Evolutionary conservation across 2,329 filamentous ascomycete genomes (phyloP), one percentile per base, ranked within the genome.

Genomic region (Colletotrichum sp.): DNA sequence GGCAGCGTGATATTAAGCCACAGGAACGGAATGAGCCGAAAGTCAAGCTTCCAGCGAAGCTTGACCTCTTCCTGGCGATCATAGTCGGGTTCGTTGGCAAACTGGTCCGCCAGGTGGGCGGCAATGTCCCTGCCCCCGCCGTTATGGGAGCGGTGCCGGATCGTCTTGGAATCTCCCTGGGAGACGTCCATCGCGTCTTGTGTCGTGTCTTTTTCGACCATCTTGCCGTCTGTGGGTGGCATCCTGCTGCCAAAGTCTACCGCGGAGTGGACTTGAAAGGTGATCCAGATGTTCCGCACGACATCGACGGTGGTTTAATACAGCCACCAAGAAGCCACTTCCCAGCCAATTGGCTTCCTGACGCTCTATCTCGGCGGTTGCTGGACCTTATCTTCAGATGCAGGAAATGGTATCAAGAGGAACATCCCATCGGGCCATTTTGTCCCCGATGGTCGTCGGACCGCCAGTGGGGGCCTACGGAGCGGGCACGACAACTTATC

Each of bases 1-100:
- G 75, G 78, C 3, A 81, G 64, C 3, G 79, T 80, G 5, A 81
- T 77, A 66, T 81, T 82, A 9, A 52, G 43, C 43, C 43, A 52
- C 6, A 52, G 10, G 4, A 52, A 52, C 3, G 43, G 43, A 13
- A 52, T 52, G 0, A 52, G 43, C 0, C 43, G 43, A 21, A 52
- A 13, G 43, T 52, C 43, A 1, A 52, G n/a, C 43, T 52, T 52
- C 43, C 43, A 52, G 43, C 43, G 43, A 8, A 52, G 43, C n/a
- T 13, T 52, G 43, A 52, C 43, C 43, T 52, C 43, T 52, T 52
- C 43, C 12, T 5, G n/a, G 43, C n/a, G n/a, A 52, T 52, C 43
- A 13, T 52, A 52, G 10, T 52, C 43, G 0, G 43, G n/a, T 0
- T 52, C 43, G n/a, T 52, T 21, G n/a, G 43, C 43, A 6, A 52